Evolutionary conservation across 1,284 basidiomycete species (phyloP).

Genomic region (Bondarzewia mesenterica): DNA sequence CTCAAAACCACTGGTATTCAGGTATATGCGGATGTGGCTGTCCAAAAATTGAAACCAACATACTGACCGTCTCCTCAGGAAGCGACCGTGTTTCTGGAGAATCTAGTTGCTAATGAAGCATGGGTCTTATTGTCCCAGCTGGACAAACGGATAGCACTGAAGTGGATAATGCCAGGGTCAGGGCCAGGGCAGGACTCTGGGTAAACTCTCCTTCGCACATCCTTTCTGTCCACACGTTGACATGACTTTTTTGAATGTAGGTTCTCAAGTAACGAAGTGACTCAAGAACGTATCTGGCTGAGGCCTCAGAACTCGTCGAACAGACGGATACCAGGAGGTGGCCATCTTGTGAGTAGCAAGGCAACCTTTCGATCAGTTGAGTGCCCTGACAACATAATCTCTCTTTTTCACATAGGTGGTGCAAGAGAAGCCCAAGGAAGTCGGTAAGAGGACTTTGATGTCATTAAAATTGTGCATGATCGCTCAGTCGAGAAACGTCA

Average conservation of each 20-base stretch:
- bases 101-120: constrained; percentile 31
- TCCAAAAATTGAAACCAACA: too few relatives aligned
- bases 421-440: constrained; percentile 20
- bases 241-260: background rate
- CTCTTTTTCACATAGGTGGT: constrained; percentile 13
- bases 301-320: constrained; percentile 53
- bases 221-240: background rate
- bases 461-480: background rate
- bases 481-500: background rate
- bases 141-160: constrained; percentile 39
- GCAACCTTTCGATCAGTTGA: too few relatives aligned
- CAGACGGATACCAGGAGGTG: constrained; percentile 37
- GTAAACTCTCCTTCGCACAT: background rate
- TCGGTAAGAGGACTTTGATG: constrained; percentile 15
- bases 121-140: constrained; percentile 36
- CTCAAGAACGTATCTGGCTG: constrained; percentile 47
- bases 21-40: constrained; percentile 16
- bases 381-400: too few relatives aligned
- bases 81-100: constrained; percentile 34
- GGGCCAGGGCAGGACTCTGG: constrained; percentile 7
- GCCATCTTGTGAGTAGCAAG: background rate
- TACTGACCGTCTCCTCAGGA: background rate
- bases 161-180: constrained; percentile 46
- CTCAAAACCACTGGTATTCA: constrained; percentile 59
- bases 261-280: background rate